Conservation (phyloP, 441 rosid species). For the Euphorbia corollata region DNA sequence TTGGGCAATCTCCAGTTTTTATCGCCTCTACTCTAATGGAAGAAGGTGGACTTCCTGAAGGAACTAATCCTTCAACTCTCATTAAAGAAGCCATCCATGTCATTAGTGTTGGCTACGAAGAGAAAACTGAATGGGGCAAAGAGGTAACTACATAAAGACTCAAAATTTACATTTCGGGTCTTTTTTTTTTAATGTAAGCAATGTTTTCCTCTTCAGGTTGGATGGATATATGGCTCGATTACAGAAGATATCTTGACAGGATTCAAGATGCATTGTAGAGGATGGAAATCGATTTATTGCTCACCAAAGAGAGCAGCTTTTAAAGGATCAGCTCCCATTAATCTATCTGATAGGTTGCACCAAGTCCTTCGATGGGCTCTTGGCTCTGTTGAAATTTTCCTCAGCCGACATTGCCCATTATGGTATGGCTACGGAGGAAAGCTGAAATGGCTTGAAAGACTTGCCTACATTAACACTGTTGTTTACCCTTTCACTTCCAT, state of each 20-base stretch:
- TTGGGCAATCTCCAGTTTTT: slow-evolving; percentile 78
- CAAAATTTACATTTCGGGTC: too few relatives aligned
- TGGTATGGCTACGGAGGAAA: slow-evolving; percentile 96
- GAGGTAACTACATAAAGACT: slow-evolving; percentile 41
- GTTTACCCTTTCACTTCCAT: slow-evolving; percentile 91
- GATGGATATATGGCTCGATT: slow-evolving; percentile 92
- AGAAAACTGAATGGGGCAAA: slow-evolving; percentile 96
- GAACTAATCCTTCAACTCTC: slow-evolving; percentile 51
- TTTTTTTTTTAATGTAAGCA: too few relatives aligned
- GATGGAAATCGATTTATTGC: slow-evolving; percentile 87
- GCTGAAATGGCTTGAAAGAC: slow-evolving; percentile 69
- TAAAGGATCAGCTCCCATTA: slow-evolving; percentile 88
- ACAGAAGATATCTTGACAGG: slow-evolving; percentile 88
- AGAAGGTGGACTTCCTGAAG: slow-evolving; percentile 84
- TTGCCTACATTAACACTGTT: slow-evolving; percentile 76
- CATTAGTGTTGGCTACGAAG: slow-evolving; percentile 82
- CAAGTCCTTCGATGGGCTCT: slow-evolving; percentile 95
- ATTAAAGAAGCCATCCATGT: slow-evolving; percentile 91
- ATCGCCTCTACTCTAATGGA: slow-evolving; percentile 81
- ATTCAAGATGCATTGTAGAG: slow-evolving; percentile 91
- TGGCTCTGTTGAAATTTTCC: slow-evolving; percentile 83
- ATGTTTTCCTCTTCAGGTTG: slow-evolving; percentile 41
- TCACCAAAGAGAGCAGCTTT: slow-evolving; percentile 69
- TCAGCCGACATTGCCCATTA: slow-evolving; percentile 80
- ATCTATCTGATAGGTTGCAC: slow-evolving; percentile 80